Percentiles rank a stretch among this genome's conserved stretches.
These are phyloP conservation scores for Piedraia hortae DNA, from an alignment of 2,329 filamentous ascomycete genomes.

Conservation along the genomic window DNA sequence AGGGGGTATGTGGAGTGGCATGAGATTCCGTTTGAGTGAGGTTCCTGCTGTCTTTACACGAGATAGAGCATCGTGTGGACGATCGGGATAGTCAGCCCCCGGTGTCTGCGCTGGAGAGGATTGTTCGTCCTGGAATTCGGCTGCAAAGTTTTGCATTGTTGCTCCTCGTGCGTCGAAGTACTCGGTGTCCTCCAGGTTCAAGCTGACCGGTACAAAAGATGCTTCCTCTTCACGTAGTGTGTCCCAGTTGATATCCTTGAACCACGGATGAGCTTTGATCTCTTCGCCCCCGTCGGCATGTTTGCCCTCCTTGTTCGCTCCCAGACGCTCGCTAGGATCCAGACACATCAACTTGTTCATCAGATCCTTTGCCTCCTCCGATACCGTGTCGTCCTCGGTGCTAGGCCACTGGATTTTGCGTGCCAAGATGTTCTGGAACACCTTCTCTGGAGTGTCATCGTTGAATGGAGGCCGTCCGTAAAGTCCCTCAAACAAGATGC, in stretches of 20 bases:
- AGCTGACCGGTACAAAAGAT: constrained; percentile 73
- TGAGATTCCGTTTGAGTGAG: constrained; percentile 65
- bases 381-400: constrained; percentile 38
- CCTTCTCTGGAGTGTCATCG: constrained; percentile 63
- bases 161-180: constrained; percentile 89
- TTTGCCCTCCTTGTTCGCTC: constrained; percentile 62
- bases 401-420: constrained; percentile 83
- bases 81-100: constrained; percentile 53
- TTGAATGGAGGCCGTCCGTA: constrained; percentile 89
- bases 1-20: constrained; percentile 87
- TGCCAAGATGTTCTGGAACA: constrained; percentile 86
- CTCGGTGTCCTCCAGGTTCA: constrained; percentile 90
- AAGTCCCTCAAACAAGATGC: constrained; percentile 88
- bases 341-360: constrained; percentile 79
- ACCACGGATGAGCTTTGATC: constrained; percentile 75
- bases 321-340: constrained; percentile 55
- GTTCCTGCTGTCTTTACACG: constrained; percentile 54
- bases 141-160: constrained; percentile 70
- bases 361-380: constrained; percentile 69
- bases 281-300: constrained; percentile 66
- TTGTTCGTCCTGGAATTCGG: constrained; percentile 75
- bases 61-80: constrained; percentile 83
- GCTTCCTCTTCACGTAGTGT: constrained; percentile 82
- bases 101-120: constrained; percentile 44
- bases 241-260: constrained; percentile 66